These are phyloP conservation scores for Mycosphaerella sp. DNA, from an alignment of 2,329 filamentous ascomycete species.

Conservation along the genomic window DNA sequence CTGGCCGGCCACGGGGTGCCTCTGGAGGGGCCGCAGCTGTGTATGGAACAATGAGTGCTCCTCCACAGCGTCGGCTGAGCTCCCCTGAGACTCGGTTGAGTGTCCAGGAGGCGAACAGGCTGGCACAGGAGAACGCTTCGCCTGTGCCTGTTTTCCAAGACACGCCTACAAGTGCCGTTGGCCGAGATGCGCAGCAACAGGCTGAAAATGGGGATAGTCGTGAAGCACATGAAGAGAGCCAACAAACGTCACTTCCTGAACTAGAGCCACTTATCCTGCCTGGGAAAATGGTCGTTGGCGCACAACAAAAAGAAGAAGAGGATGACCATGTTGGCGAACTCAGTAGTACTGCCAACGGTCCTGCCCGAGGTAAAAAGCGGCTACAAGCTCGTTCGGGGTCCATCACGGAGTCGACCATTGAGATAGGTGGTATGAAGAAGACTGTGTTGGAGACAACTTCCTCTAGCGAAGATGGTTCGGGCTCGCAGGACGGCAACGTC, in stretches of 20 bases:
- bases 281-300: conserved; percentile 12
- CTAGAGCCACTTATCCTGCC: conserved; percentile 5
- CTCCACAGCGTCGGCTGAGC: conserved; percentile 13
- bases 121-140: conserved; percentile 23
- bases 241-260: neutral
- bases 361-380: conserved; percentile 25
- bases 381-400: conserved; percentile 59
- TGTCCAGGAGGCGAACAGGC: conserved; percentile 22
- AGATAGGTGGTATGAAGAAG: conserved; percentile 67
- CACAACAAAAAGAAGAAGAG: conserved; percentile 4
- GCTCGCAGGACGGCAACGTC: conserved; percentile 3
- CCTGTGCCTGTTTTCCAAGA: conserved; percentile 1
- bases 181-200: conserved; percentile 8
- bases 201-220: neutral
- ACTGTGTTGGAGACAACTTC: conserved; percentile 62
- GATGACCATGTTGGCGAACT: conserved; percentile 18
- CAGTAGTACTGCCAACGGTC: conserved; percentile 7
- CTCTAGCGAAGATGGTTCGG: conserved; percentile 10
- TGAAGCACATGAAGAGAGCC: neutral
- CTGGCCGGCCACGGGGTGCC: conserved; percentile 39
- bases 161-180: neutral
- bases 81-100: conserved; percentile 17
- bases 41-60: conserved; percentile 38
- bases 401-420: conserved; percentile 72
- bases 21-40: conserved; percentile 60